Conservation (phyloP, 257 asterid species). For the Penstemon newberryi region DNA sequence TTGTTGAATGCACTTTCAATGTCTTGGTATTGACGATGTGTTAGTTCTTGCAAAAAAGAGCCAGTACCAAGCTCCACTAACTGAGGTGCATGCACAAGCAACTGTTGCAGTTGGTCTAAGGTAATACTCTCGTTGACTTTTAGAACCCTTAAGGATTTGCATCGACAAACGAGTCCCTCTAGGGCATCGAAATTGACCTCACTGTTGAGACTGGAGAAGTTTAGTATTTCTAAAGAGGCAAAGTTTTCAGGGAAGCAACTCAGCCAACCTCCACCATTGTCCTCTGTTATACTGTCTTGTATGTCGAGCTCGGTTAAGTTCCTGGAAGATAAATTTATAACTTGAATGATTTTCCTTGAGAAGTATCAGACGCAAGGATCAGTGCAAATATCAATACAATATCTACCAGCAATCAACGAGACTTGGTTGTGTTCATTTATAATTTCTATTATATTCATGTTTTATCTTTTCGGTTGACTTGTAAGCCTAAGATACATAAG, state of each 20-base stretch:
- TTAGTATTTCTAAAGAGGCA: constrained; percentile 67
- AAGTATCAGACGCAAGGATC: background rate
- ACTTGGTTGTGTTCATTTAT: background rate
- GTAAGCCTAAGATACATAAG: background rate
- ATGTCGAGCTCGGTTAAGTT: constrained; percentile 80
- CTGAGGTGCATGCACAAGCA: constrained; percentile 60
- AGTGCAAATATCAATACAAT: background rate
- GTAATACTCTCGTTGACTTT: constrained; percentile 61
- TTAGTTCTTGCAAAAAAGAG: constrained; percentile 62
- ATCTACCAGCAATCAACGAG: background rate
- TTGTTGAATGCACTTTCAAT: constrained; percentile 53
- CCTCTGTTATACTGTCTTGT: constrained; percentile 65
- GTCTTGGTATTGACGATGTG: constrained; percentile 46
- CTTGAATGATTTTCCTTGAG: constrained; percentile 13
- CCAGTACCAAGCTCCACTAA: constrained; percentile 75
- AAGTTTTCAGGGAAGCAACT: constrained; percentile 80
- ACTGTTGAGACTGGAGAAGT: constrained; percentile 62
- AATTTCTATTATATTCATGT: too few relatives aligned
- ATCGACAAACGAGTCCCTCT: constrained; percentile 71
- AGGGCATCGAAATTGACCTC: constrained; percentile 68
- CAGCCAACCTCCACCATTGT: constrained; percentile 62
- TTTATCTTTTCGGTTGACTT: background rate
- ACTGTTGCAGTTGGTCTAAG: constrained; percentile 57
- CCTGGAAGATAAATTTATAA: constrained; percentile 42
- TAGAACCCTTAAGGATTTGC: constrained; percentile 67